Percentiles rank a stretch among this genome's conserved stretches.
Evolutionary conservation across 768 basidiomycete genomes (phyloP).

Genomic region (Coprinellus micaceus): DNA sequence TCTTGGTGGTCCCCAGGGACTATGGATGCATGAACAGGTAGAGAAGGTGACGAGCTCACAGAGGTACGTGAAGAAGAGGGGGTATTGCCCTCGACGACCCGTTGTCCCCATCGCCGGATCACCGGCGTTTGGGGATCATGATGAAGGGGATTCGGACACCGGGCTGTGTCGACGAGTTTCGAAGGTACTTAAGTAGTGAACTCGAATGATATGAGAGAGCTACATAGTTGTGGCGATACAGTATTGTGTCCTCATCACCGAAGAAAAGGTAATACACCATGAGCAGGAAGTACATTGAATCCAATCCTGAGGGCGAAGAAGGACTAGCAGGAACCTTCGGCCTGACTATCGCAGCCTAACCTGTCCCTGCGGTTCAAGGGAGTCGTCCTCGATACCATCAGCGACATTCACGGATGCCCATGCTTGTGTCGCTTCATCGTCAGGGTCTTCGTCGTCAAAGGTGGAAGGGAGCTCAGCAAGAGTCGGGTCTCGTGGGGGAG

Average conservation of each 20-base stretch:
- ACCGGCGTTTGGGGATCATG: neutral
- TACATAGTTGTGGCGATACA: too few relatives aligned
- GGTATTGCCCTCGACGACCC: neutral
- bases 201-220: too few relatives aligned
- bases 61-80: slow-evolving; percentile 6
- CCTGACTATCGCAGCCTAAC: slow-evolving; percentile 1
- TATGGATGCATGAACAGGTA: neutral
- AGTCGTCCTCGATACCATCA: slow-evolving; percentile 20
- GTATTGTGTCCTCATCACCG: too few relatives aligned
- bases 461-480: slow-evolving; percentile 15
- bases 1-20: neutral
- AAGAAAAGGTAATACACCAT: too few relatives aligned
- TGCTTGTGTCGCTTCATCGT: slow-evolving; percentile 8
- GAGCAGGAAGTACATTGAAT: too few relatives aligned
- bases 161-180: too few relatives aligned
- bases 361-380: slow-evolving; percentile 15
- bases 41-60: neutral
- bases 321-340: neutral
- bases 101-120: neutral
- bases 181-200: too few relatives aligned
- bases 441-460: neutral
- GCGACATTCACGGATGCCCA: slow-evolving; percentile 16
- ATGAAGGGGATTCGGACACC: neutral
- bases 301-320: too few relatives aligned
- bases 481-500: slow-evolving; percentile 10